Evolutionary conservation across 2,329 filamentous ascomycete species (phyloP).

Genomic region (Malbranchea zuffiana): DNA sequence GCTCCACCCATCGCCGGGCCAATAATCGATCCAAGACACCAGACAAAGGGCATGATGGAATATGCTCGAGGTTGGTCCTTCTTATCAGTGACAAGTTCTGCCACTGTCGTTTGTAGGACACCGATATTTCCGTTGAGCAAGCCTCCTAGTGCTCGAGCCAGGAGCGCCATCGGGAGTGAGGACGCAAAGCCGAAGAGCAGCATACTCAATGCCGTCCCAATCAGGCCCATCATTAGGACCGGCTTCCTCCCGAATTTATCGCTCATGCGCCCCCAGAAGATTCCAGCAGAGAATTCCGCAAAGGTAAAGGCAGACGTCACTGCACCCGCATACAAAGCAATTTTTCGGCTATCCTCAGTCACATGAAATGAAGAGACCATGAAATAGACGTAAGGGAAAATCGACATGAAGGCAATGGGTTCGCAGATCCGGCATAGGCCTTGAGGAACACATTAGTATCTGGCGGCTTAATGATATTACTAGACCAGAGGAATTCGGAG

Average conservation of each 20-base stretch:
- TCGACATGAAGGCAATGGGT: constrained; percentile 98
- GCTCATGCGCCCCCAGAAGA: constrained; percentile 87
- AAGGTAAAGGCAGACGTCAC: constrained; percentile 94
- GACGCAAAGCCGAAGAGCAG: constrained; percentile 82
- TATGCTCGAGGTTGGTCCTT: constrained; percentile 91
- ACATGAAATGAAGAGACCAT: constrained; percentile 92
- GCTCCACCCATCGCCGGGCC: constrained; percentile 86
- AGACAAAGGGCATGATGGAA: constrained; percentile 95
- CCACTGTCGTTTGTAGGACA: constrained; percentile 87
- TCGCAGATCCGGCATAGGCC: constrained; percentile 93
- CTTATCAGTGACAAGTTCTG: constrained; percentile 84
- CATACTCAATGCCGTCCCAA: constrained; percentile 86
- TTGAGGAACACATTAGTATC: constrained; percentile 27
- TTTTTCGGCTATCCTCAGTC: constrained; percentile 64
- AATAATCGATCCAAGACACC: constrained; percentile 93
- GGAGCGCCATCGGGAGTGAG: constrained; percentile 67
- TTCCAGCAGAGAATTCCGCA: constrained; percentile 83
- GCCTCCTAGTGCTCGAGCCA: constrained; percentile 81
- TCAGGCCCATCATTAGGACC: constrained; percentile 76
- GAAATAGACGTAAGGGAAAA: constrained; percentile 96
- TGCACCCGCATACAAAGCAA: constrained; percentile 88
- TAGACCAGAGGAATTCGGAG: neutral
- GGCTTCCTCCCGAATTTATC: constrained; percentile 89
- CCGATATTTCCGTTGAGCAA: constrained; percentile 94
- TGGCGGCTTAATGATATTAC: neutral